A percentile compares a stretch with the other conserved stretches of the same genome.
phyloP scores from a whole-genome alignment of 768 basidiomycete genomes.

The Naganishia vishniacii region DNA sequence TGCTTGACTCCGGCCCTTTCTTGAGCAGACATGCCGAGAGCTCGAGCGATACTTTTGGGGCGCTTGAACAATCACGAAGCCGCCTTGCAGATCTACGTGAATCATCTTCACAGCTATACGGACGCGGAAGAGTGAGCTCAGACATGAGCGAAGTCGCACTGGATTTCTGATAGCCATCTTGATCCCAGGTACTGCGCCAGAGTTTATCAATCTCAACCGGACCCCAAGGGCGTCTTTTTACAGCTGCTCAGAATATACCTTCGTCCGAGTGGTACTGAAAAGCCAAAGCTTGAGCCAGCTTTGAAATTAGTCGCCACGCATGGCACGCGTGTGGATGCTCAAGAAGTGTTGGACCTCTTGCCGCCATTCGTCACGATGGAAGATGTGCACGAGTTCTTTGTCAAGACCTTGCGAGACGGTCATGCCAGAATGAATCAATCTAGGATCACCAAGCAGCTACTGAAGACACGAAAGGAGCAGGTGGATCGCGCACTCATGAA shows the following conservation, averaged over 20 bases:
- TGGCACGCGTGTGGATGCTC: constrained; percentile 70
- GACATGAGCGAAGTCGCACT: neutral
- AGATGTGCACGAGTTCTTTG: constrained; percentile 71
- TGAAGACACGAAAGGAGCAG: constrained; percentile 71
- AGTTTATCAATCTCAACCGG: constrained; percentile 60
- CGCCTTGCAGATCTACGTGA: constrained; percentile 90
- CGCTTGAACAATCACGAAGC: constrained; percentile 84
- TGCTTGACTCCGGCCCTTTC: neutral
- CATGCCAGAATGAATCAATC: constrained; percentile 62
- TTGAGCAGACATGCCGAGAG: constrained; percentile 72
- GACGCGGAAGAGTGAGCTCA: constrained; percentile 79
- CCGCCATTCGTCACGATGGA: constrained; percentile 83
- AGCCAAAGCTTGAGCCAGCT: constrained; percentile 62
- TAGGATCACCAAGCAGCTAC: constrained; percentile 63
- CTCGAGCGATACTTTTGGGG: constrained; percentile 83
- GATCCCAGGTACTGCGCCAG: constrained; percentile 71
- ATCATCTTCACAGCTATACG: constrained; percentile 70
- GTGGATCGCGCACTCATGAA: constrained; percentile 66
- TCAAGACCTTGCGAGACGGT: constrained; percentile 59
- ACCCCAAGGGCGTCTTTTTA: constrained; percentile 65
- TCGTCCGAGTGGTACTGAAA: constrained; percentile 44
- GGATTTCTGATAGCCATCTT: constrained; percentile 14
- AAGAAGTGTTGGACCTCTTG: constrained; percentile 74
- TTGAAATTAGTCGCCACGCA: constrained; percentile 81
- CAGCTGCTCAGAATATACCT: constrained; percentile 82